Evolutionary conservation across 441 rosid genomes (phyloP), one percentile per base, ranked within the genome.

Genomic region (Sinapis alba): DNA sequence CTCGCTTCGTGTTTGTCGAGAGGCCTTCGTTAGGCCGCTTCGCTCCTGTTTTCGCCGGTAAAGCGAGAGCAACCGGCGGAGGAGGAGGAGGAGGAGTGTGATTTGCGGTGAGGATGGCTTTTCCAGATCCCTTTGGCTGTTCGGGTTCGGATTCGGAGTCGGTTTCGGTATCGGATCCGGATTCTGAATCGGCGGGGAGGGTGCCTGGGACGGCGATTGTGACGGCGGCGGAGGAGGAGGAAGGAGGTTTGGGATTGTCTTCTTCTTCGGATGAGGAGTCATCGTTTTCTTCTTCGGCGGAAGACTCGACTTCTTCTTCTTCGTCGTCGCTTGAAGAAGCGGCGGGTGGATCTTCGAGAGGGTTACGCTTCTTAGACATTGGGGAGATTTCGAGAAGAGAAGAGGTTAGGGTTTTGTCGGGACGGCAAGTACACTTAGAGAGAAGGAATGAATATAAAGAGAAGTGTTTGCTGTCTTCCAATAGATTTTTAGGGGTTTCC

Each of bases 271-370:
- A 74, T 1, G 82, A 74, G 28, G 82, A 79, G 11, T 11, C 71
- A 7, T 62, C 54, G 9, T 50, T 23, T 18, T 50, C 83, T 0
- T 69, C 59, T 9, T 51, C 83, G 4, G 65, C 76, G 0, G 74
- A 51, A 5, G 71, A 66, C 7, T 79, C 83, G 26, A 77, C 79
- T 27, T 78, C 86, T 2, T 34, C 41, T 10, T 41, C 47, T 5
- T 50, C 56, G 21, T 81, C 85, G 15, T 81, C 84, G 13, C 79
- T 70, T 34, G 82, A 75, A 19, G 91, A 77, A 15, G 80, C 88
- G 0, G 84, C 78, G 1, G 85, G 86, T 43, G 85, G 86, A 11
- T 80, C 78, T 47, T 81, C 83, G 6, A 78, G 4, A n/a, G 81
- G 85, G 6, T 75, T 64, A 12, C 56, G 67, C 19, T 68, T 73